A percentile compares a stretch with the other conserved stretches of the same genome.
phyloP scores from a whole-genome alignment of 192 early-diverging fungal species.

The Coemansia sp. region DNA sequence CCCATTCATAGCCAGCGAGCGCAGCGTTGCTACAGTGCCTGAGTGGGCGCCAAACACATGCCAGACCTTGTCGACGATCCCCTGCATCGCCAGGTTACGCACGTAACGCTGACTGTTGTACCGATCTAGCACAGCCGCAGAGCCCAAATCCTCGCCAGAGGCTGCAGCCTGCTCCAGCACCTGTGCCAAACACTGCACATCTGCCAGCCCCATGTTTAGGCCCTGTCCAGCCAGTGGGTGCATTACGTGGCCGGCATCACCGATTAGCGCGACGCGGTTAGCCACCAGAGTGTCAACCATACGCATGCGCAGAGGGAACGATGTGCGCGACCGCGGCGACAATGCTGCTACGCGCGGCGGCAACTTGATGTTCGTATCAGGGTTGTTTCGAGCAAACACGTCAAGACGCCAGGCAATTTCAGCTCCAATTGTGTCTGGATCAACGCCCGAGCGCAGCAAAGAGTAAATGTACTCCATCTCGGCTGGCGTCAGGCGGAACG shows the following conservation, averaged over 20 bases:
- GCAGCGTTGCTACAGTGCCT: slow-evolving; percentile 61
- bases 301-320: slow-evolving; percentile 83
- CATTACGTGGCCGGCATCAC: slow-evolving; percentile 94
- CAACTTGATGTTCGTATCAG: slow-evolving; percentile 5
- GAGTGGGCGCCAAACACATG: slow-evolving; percentile 69
- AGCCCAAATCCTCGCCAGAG: slow-evolving; percentile 81
- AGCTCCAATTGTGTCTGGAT: slow-evolving; percentile 54
- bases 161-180: slow-evolving; percentile 64
- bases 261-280: slow-evolving; percentile 82
- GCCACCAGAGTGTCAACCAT: slow-evolving; percentile 75
- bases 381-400: slow-evolving; percentile 26
- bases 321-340: slow-evolving; percentile 65
- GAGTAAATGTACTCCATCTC: slow-evolving; percentile 75
- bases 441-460: slow-evolving; percentile 52
- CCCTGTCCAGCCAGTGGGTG: slow-evolving; percentile 98
- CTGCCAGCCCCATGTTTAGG: slow-evolving; percentile 88
- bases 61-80: slow-evolving; percentile 77
- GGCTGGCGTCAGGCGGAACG: slow-evolving; percentile 65
- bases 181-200: slow-evolving; percentile 69
- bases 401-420: slow-evolving; percentile 70
- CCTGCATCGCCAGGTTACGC: slow-evolving; percentile 81
- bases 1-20: slow-evolving; percentile 71
- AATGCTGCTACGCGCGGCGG: slow-evolving; percentile 67
- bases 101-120: slow-evolving; percentile 85
- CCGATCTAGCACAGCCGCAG: slow-evolving; percentile 67